These are phyloP conservation scores for Sclerotinia spermophila DNA, from an alignment of 2,329 filamentous ascomycete species.

Conservation along the genomic window DNA sequence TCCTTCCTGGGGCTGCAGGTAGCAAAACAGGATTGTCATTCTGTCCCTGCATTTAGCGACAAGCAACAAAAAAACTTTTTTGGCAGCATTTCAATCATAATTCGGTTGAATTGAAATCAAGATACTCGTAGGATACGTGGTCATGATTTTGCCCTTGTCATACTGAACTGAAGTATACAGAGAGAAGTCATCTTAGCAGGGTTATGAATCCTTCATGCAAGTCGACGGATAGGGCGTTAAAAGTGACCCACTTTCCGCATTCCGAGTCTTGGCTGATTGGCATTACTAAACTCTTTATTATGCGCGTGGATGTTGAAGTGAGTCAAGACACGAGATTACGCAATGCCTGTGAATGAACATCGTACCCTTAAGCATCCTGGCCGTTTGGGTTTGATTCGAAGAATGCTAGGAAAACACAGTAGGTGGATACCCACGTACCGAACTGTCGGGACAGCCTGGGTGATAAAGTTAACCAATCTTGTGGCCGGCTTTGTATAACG, in stretches of 20 bases:
- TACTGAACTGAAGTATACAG: background rate
- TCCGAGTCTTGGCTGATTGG: background rate
- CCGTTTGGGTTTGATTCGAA: no score
- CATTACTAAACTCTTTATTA: no score
- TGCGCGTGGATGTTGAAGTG: no score
- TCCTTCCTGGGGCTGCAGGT: no score
- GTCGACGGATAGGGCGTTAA: background rate
- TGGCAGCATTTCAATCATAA: background rate
- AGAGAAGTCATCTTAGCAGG: no score
- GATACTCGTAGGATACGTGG: background rate
- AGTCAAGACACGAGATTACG: background rate
- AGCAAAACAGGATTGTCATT: no score
- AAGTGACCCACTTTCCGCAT: background rate
- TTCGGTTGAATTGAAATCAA: background rate
- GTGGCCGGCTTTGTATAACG: background rate
- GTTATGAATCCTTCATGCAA: background rate
- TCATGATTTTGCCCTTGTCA: background rate
- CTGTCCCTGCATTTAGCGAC: background rate
- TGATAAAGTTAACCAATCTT: no score
- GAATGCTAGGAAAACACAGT: no score
- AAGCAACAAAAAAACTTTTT: background rate
- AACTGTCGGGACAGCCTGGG: no score
- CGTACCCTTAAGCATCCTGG: background rate
- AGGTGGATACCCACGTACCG: no score
- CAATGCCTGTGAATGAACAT: background rate